Evolutionary conservation across 306 rosid species (phyloP), one percentile per base, ranked within the genome.

Genomic region (Boehmeria nivea): DNA sequence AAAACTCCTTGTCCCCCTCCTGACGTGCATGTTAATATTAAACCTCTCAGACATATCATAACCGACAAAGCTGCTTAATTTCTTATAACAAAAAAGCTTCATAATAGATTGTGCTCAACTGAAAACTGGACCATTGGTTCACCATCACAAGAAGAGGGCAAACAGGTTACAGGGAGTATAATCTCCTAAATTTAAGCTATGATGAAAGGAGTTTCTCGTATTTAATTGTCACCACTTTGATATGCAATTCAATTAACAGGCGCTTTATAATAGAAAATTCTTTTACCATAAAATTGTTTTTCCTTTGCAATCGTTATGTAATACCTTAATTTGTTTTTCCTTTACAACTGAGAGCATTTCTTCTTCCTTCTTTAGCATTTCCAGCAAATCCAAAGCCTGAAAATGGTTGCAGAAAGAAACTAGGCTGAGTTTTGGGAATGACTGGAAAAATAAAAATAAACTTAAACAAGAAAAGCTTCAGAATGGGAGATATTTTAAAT

Each of bases 281-380:
- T n/a, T n/a, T n/a, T n/a, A n/a, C n/a, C n/a, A n/a, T n/a, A n/a
- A n/a, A n/a, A n/a, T n/a, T n/a, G n/a, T n/a, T n/a, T n/a, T n/a
- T n/a, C n/a, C n/a, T n/a, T n/a, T n/a, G n/a, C n/a, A n/a, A n/a
- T n/a, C n/a, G n/a, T n/a, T n/a, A n/a, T n/a, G n/a, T n/a, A n/a
- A n/a, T n/a, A 86, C 99, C 99, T 87, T 79, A 18, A 78, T 76
- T 60, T 75, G 81, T 66, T 60, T 87, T 52, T 84, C 87, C 77
- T 85, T 87, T 20, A 87, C 66, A 21, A 91, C 83, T 47, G 78
- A 69, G 54, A 93, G 87, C 86, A 93, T 81, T 60, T 87, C 96
- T 28, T 87, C 95, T 67, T 93, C 99, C 72, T 77, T 85, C 74
- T 85, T 85, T 24, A 93, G 78, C 99, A 85, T 79, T 60, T 93